Base-by-base conservation (phyloP, 768 basidiomycete species). In the Tylopilus subfusipes region DNA sequence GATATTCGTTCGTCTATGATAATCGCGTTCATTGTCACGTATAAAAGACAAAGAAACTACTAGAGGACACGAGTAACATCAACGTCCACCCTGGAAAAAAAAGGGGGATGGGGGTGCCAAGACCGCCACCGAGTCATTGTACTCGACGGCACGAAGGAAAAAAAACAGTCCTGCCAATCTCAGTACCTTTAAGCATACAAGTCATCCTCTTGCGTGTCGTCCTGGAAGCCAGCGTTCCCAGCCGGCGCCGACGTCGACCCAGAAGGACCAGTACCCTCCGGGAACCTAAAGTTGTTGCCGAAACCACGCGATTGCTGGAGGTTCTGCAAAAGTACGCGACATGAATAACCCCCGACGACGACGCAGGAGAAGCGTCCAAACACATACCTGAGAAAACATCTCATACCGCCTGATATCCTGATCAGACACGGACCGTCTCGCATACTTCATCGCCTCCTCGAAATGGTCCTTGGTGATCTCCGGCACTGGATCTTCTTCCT, bases 261-360 rank as follows among this genome's bases (percentile, higher is more conserved):
- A 44, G 67, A 61, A 36, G 73, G 63, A 16, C 66, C 69, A 52
- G 67, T 75, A 48, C 83, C 80, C 63, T 95, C 95, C 29, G 97
- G 97, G 93, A 99, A 99, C 80, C 92, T 95, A 86, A 99, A 99
- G 72, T 84, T 88, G 75, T 87, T 88, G 45, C 96, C 95, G 68
- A 97, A 94, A 42, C 87, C 88, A 68, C 93, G 86, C 56, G 90
- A 90, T 72, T 93, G 93, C 74, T 92, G 91, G 56, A 93, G 75
- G 72, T 92, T 93, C 87, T 91, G 62, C n/a, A n/a, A n/a, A n/a
- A n/a, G n/a, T 51, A 44, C 40, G 38, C 18, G 10, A 7, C 30
- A 0, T 60, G 50, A n/a, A 55, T 45, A n/a, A n/a, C n/a, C n/a
- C n/a, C n/a, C 24, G 12, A 48, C 7, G 6, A 42, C 4, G 13